These are phyloP conservation scores for Mycena crocata DNA, from an alignment of 768 basidiomycete genomes.

Conservation along the genomic window DNA sequence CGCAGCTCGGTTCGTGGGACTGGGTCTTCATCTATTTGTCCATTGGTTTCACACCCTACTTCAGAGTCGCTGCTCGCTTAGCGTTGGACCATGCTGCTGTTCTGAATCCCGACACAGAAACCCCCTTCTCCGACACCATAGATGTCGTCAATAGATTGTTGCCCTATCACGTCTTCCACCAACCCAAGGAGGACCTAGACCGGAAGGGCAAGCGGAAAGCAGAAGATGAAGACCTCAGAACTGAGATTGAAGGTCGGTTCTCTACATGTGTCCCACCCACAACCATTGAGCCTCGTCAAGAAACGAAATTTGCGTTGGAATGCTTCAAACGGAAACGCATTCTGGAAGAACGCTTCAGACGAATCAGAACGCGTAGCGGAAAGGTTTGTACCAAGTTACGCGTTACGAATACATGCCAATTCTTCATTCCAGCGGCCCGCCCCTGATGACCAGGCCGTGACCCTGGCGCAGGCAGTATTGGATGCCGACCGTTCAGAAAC, in stretches of 20 bases:
- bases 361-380: constrained; percentile 63
- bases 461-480: constrained; percentile 70
- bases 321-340: constrained; percentile 69
- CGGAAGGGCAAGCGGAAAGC: constrained; percentile 65
- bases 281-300: constrained; percentile 50
- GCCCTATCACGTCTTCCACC: constrained; percentile 85
- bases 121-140: constrained; percentile 69
- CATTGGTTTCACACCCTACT: constrained; percentile 8
- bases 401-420: background rate
- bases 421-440: constrained; percentile 62
- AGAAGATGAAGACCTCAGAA: constrained; percentile 61
- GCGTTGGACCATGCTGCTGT: constrained; percentile 72
- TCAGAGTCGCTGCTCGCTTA: constrained; percentile 66
- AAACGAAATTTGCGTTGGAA: constrained; percentile 76
- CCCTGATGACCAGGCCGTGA: constrained; percentile 72
- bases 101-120: constrained; percentile 74
- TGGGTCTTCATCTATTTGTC: background rate
- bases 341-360: constrained; percentile 70
- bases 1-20: constrained; percentile 58
- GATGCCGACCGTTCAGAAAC: constrained; percentile 77
- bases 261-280: background rate
- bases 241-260: constrained; percentile 63
- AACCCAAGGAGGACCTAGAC: constrained; percentile 74
- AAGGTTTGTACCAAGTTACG: constrained; percentile 55
- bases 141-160: constrained; percentile 80